These are phyloP conservation scores for Ophiostoma pallidulum DNA, from an alignment of 2,329 filamentous ascomycete genomes.

Conservation along the genomic window DNA sequence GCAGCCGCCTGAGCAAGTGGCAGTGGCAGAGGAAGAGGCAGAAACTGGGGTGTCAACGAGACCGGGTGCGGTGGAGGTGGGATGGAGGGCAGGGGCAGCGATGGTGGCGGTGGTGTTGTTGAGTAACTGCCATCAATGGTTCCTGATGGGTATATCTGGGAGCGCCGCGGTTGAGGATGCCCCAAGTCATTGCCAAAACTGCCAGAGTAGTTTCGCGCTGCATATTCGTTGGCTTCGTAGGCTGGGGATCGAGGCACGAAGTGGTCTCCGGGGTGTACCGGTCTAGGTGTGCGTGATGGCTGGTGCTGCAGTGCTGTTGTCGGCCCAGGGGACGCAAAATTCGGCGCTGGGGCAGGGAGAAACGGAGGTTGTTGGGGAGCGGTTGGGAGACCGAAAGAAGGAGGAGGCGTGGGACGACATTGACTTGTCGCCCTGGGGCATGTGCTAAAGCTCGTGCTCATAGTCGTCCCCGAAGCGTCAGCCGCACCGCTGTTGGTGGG, in stretches of 20 bases:
- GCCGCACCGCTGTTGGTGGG: conserved; percentile 7
- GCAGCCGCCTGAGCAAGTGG: background rate
- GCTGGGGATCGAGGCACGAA: background rate
- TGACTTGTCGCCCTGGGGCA: conserved; percentile 8
- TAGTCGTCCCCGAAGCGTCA: background rate
- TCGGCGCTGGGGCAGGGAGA: background rate
- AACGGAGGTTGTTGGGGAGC: conserved; percentile 20
- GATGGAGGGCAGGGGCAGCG: conserved; percentile 15
- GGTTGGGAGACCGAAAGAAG: background rate
- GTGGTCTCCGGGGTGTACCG: background rate
- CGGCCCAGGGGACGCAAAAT: conserved; percentile 17
- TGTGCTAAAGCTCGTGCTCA: conserved; percentile 3
- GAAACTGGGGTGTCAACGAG: conserved; percentile 1
- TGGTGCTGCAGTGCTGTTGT: background rate
- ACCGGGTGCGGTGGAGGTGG: background rate
- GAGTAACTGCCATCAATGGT: background rate
- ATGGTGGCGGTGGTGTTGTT: conserved; percentile 19
- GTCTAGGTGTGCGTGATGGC: background rate
- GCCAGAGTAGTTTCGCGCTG: conserved; percentile 25
- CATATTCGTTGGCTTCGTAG: background rate
- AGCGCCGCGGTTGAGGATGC: conserved; percentile 12
- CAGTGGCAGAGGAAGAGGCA: conserved; percentile 1
- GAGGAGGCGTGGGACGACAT: conserved; percentile 1
- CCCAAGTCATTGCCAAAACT: conserved; percentile 9
- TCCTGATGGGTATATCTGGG: conserved; percentile 20